phyloP scores from a whole-genome alignment of 345 rosid genomes.

The Eucalyptus curtisii region DNA sequence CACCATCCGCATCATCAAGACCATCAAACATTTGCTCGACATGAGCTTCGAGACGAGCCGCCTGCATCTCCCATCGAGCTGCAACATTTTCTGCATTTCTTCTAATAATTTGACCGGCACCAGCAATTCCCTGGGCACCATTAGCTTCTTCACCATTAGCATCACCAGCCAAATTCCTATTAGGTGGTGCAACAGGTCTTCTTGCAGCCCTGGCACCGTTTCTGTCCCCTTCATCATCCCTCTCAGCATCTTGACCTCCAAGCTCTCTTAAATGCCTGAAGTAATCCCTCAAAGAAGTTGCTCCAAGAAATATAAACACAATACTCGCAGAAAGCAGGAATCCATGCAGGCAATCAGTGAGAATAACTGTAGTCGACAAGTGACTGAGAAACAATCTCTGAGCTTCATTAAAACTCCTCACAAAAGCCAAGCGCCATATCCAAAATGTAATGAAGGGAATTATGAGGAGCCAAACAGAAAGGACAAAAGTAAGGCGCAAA shows the following conservation, averaged over 20 bases:
- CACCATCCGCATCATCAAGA: slow-evolving; percentile 97
- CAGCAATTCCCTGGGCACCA: slow-evolving; percentile 72
- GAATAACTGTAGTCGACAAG: slow-evolving; percentile 67
- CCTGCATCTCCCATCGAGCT: slow-evolving; percentile 98
- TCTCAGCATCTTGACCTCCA: slow-evolving; percentile 91
- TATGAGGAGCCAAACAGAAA: slow-evolving; percentile 91
- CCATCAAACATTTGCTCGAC: slow-evolving; percentile 99
- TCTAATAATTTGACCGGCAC: slow-evolving; percentile 58
- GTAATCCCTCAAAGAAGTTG: slow-evolving; percentile 92
- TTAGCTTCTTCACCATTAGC: slow-evolving; percentile 76
- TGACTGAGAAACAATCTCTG: slow-evolving; percentile 91
- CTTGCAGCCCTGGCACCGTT: slow-evolving; percentile 88
- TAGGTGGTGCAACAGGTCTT: slow-evolving; percentile 57
- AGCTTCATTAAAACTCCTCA: slow-evolving; percentile 91
- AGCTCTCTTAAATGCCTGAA: slow-evolving; percentile 89
- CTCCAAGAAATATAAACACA: slow-evolving; percentile 93
- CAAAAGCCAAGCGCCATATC: slow-evolving; percentile 94
- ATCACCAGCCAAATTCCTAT: slow-evolving; percentile 73
- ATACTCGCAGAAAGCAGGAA: slow-evolving; percentile 97
- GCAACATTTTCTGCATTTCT: slow-evolving; percentile 97
- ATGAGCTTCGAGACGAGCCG: slow-evolving; percentile 98
- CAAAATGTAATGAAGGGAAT: slow-evolving; percentile 94
- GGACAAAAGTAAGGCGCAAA: slow-evolving; percentile 86
- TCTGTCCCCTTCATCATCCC: slow-evolving; percentile 90
- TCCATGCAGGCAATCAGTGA: slow-evolving; percentile 97